Evolutionary conservation across 2,329 filamentous ascomycete species (phyloP), one percentile per base, ranked within the genome.

Genomic region (Lithohypha guttulata): DNA sequence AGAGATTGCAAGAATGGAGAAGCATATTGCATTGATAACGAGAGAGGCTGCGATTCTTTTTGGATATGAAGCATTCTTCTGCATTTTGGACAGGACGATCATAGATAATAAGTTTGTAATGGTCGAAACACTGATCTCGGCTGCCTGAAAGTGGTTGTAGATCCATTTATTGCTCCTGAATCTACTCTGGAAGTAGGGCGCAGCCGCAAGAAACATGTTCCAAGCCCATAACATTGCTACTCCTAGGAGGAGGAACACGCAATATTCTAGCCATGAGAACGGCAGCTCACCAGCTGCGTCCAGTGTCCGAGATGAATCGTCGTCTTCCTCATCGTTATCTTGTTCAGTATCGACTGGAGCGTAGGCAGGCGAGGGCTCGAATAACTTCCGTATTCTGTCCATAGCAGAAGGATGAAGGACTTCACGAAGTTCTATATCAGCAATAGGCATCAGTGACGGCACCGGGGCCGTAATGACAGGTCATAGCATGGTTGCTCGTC

Each of bases 201-300:
- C 84, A 6, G 89, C 86, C 31, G 91, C 89, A 51, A 96, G 75
- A 60, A 96, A 95, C 89, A 95, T 95, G 66, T 96, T 96, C 89
- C 89, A 96, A 40, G 89, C 86, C 89, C 89, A 96, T 30, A 96
- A 71, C 91, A 96, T 96, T 37, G 87, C 84, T 41, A 94, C 71
- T 35, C 91, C 91, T 18, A 96, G 68, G 35, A 94, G 65, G 41
- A 81, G 68, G 60, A 96, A 96, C 55, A 94, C 79, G 51, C 63
- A 66, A 62, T 96, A 98, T 58, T 93, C 84, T 23, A 84, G 55
- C 77, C 82, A 86, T 46, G 85, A 93, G 64, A 94, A 94, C 2
- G 47, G 51, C n/a, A 36, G 29, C 26, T 42, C 44, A 18, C 41
- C 31, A 20, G 23, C 23, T 21, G 42, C 49, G 6, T 33, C 37